Evolutionary conservation across 2,329 filamentous ascomycete genomes (phyloP).

Genomic region (Penicillium sp.): DNA sequence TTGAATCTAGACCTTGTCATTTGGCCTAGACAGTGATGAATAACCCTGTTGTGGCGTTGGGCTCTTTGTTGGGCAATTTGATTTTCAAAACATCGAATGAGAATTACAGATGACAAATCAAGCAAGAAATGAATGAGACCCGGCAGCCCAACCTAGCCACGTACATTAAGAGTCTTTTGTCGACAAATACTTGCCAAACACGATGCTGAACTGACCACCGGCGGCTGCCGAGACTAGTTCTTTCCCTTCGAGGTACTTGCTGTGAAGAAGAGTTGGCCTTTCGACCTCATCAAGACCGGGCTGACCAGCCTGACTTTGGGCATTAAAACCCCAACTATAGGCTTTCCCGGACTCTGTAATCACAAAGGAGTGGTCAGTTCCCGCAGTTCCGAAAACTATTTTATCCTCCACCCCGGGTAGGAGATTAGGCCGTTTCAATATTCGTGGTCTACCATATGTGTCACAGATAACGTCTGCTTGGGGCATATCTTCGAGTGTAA

Average conservation of each 20-base stretch:
- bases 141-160: not conserved
- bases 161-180: not conserved
- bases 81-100: not conserved
- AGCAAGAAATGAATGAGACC: not conserved
- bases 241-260: constrained; percentile 1
- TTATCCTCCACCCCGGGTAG: not conserved
- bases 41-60: not conserved
- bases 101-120: not conserved
- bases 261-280: not conserved
- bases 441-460: not conserved
- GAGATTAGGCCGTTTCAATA: not conserved
- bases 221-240: not conserved
- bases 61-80: not conserved
- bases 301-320: constrained; percentile 4
- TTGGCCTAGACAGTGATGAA: not conserved
- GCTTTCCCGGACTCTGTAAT: not conserved
- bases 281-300: constrained; percentile 1
- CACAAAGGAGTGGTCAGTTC: constrained; percentile 3
- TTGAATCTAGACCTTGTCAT: not conserved
- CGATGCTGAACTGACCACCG: constrained; percentile 1
- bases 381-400: not conserved
- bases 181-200: not conserved
- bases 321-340: constrained; percentile 7
- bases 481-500: not conserved
- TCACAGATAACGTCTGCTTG: not conserved